Percentiles rank a stretch among this genome's conserved stretches.
phyloP scores from a whole-genome alignment of 2,329 filamentous ascomycete species.

The Fusarium agapanthi region DNA sequence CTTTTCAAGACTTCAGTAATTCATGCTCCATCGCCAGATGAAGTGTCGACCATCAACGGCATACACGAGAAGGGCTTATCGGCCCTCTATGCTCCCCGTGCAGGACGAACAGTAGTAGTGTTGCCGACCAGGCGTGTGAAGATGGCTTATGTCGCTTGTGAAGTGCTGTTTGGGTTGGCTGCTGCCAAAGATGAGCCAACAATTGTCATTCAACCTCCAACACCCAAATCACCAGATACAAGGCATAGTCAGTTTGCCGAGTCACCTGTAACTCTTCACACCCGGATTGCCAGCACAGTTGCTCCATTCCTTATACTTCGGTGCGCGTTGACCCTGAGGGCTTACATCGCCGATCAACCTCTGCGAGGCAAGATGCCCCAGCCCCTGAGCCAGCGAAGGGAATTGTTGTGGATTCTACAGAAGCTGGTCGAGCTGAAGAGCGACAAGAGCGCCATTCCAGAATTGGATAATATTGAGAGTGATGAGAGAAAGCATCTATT shows the following conservation, averaged over 20 bases:
- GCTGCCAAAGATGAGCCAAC: conserved; percentile 52
- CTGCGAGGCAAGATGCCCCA: conserved; percentile 89
- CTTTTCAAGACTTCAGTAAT: conserved; percentile 87
- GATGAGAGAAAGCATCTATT: conserved; percentile 78
- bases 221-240: conserved; percentile 51
- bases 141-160: conserved; percentile 83
- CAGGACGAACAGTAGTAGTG: conserved; percentile 77
- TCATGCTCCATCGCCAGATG: conserved; percentile 67
- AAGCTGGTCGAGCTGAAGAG: conserved; percentile 73
- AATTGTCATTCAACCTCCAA: conserved; percentile 53
- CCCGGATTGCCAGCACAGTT: conserved; percentile 76
- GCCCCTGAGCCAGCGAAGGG: conserved; percentile 80
- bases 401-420: conserved; percentile 76
- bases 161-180: conserved; percentile 79
- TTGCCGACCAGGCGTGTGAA: conserved; percentile 69
- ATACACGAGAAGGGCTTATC: conserved; percentile 61
- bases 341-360: conserved; percentile 91
- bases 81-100: conserved; percentile 68
- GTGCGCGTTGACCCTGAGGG: conserved; percentile 79
- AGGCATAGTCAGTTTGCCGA: conserved; percentile 33
- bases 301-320: conserved; percentile 86
- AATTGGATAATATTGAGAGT: conserved; percentile 58
- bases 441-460: conserved; percentile 74
- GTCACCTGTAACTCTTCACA: conserved; percentile 49
- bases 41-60: conserved; percentile 63